A percentile compares a stretch with the other conserved stretches of the same genome.
These are phyloP conservation scores for Populus hybrid DNA, from an alignment of 441 rosid genomes.

Conservation along the genomic window DNA sequence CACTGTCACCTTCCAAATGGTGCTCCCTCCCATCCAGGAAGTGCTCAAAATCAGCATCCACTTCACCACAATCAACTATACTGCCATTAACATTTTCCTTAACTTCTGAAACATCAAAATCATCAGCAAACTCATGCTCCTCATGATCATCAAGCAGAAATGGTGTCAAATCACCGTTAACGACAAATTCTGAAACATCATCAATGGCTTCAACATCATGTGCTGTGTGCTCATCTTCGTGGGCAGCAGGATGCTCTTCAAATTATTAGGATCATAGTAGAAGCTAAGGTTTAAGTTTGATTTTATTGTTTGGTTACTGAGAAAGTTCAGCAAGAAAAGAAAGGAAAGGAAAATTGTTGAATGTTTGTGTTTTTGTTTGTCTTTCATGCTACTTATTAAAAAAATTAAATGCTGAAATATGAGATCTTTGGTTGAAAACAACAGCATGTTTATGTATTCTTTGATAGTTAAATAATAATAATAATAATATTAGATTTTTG, in stretches of 20 bases:
- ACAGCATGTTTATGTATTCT: too few relatives aligned
- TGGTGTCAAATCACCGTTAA: slow-evolving; percentile 34
- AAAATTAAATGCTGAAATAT: too few relatives aligned
- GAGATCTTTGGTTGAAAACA: too few relatives aligned
- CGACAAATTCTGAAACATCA: slow-evolving; percentile 50
- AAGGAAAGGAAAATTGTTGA: too few relatives aligned
- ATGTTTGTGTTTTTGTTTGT: too few relatives aligned
- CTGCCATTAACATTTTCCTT: slow-evolving; percentile 55
- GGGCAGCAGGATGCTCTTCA: slow-evolving; percentile 36
- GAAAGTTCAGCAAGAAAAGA: too few relatives aligned
- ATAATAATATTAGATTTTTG: too few relatives aligned
- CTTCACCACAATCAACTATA: slow-evolving; percentile 44
- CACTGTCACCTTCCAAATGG: slow-evolving; percentile 41
- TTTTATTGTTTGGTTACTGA: too few relatives aligned
- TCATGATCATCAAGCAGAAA: slow-evolving; percentile 43
- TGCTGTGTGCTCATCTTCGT: slow-evolving; percentile 32
- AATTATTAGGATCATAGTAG: neutral
- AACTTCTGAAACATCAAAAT: slow-evolving; percentile 54
- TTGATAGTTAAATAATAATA: too few relatives aligned
- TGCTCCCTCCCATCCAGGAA: slow-evolving; percentile 42
- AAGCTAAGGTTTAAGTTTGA: too few relatives aligned
- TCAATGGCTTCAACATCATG: slow-evolving; percentile 46
- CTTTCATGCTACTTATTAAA: too few relatives aligned
- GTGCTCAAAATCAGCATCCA: slow-evolving; percentile 42
- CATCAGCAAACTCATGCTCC: slow-evolving; percentile 65